Percentiles rank a stretch among this genome's conserved stretches.
Evolutionary conservation across 257 asterid species (phyloP).

Genomic region (Coffea canephora): DNA sequence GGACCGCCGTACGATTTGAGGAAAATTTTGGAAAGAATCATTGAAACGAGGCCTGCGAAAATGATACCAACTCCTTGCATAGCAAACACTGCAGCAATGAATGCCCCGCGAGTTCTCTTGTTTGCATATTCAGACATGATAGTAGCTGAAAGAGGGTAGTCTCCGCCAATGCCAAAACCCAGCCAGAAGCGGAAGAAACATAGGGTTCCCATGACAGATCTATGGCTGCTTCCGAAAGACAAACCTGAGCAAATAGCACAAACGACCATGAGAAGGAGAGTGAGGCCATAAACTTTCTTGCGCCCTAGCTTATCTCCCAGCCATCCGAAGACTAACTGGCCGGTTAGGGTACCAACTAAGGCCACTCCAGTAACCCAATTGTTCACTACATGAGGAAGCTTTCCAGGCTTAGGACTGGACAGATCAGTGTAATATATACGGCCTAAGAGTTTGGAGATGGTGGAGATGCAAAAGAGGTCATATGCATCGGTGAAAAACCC

Average conservation of each 20-base stretch:
- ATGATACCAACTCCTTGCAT: slow-evolving; percentile 38
- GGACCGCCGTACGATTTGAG: slow-evolving; percentile 2
- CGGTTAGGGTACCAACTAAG: slow-evolving; percentile 27
- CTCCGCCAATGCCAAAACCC: slow-evolving; percentile 35
- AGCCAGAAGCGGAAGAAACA: slow-evolving; percentile 37
- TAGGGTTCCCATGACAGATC: slow-evolving; percentile 22
- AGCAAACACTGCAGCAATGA: slow-evolving; percentile 35
- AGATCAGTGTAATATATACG: slow-evolving; percentile 25
- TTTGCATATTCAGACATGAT: slow-evolving; percentile 36
- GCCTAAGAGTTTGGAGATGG: slow-evolving; percentile 29
- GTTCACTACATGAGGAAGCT: slow-evolving; percentile 28
- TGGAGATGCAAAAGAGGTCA: slow-evolving; percentile 29
- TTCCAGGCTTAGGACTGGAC: slow-evolving; percentile 11
- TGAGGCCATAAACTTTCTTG: slow-evolving; percentile 29
- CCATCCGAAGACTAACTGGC: slow-evolving; percentile 28
- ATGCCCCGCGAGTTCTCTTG: slow-evolving; percentile 29
- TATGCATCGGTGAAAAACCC: slow-evolving; percentile 37
- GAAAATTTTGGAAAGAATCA: slow-evolving; percentile 24
- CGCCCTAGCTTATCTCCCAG: slow-evolving; percentile 33
- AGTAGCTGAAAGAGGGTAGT: slow-evolving; percentile 36
- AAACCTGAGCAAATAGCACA: slow-evolving; percentile 32
- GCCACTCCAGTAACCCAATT: slow-evolving; percentile 28
- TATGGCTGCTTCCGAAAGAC: slow-evolving; percentile 19
- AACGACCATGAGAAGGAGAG: slow-evolving; percentile 23
- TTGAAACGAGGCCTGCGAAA: slow-evolving; percentile 32